These are phyloP conservation scores for Sequoiadendron giganteum DNA, from an alignment of 75 land plant species.

Conservation along the genomic window DNA sequence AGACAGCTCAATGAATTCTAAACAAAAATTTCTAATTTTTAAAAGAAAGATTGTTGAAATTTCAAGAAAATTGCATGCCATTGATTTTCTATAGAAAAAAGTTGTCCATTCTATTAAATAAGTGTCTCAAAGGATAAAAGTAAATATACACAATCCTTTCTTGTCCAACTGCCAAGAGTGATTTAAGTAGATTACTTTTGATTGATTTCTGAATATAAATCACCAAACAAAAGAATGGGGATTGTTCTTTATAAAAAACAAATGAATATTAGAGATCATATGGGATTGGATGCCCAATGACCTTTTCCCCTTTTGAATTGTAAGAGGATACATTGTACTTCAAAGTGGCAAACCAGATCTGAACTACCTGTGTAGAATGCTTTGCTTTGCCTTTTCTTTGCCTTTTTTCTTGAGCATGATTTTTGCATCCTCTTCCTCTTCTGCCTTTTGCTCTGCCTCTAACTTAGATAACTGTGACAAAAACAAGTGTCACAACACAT, in stretches of 20 bases:
- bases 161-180: neutral
- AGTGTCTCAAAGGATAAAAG: neutral
- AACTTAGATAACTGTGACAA: conserved; percentile 71
- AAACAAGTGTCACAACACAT: neutral
- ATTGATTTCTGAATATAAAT: neutral
- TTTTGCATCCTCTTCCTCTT: conserved; percentile 72
- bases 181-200: neutral
- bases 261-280: neutral
- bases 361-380: conserved; percentile 8
- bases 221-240: neutral
- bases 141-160: neutral
- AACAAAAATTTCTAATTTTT: neutral
- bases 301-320: neutral
- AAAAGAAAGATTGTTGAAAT: neutral
- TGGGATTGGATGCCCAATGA: neutral
- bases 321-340: neutral
- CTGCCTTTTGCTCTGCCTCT: conserved; percentile 95
- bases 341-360: neutral
- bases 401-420: conserved; percentile 54
- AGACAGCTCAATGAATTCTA: neutral
- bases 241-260: neutral
- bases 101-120: neutral
- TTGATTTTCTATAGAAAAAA: neutral
- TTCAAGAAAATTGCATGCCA: neutral
- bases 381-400: conserved; percentile 25